Conservation (phyloP, 306 rosid genomes). For the Trichosanthes truncata region DNA sequence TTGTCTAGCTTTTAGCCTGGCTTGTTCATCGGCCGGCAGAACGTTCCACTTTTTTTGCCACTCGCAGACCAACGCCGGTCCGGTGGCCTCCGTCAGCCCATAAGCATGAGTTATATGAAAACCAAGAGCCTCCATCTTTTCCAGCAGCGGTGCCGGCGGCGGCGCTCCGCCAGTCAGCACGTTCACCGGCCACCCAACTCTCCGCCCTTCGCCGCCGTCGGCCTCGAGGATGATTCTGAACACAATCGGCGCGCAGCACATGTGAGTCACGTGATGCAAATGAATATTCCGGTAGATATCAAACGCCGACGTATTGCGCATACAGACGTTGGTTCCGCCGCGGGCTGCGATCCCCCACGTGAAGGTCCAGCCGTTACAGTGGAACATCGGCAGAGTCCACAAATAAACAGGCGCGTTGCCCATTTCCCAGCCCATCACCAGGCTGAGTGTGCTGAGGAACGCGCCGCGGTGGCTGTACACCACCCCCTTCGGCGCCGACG, state of each 20-base stretch:
- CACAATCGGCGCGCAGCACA: conserved; percentile 87
- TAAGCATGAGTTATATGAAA: conserved; percentile 90
- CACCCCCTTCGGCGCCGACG: conserved; percentile 82
- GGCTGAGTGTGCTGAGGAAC: conserved; percentile 59
- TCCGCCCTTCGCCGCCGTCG: conserved; percentile 15
- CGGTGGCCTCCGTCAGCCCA: conserved; percentile 83
- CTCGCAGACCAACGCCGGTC: conserved; percentile 85
- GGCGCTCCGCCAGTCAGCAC: conserved; percentile 92
- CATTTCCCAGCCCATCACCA: conserved; percentile 76
- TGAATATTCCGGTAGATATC: conserved; percentile 48
- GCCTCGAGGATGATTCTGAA: conserved; percentile 63
- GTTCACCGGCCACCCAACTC: conserved; percentile 25
- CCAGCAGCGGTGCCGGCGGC: conserved; percentile 52
- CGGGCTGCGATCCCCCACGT: conserved; percentile 93
- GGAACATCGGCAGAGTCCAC: conserved; percentile 94
- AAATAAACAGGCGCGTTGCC: conserved; percentile 60
- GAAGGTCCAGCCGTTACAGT: conserved; percentile 97
- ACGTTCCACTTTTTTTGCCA: conserved; percentile 68
- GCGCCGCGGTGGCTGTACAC: conserved; percentile 91
- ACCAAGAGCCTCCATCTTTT: conserved; percentile 45
- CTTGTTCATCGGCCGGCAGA: conserved; percentile 29
- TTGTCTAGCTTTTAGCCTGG: conserved; percentile 63
- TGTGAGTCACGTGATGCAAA: conserved; percentile 60
- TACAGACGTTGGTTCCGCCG: conserved; percentile 75
- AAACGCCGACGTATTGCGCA: conserved; percentile 39